Evolutionary conservation across 2,329 filamentous ascomycete species (phyloP), one percentile per base, ranked within the genome.

Genomic region (Trichoderma lentiforme): DNA sequence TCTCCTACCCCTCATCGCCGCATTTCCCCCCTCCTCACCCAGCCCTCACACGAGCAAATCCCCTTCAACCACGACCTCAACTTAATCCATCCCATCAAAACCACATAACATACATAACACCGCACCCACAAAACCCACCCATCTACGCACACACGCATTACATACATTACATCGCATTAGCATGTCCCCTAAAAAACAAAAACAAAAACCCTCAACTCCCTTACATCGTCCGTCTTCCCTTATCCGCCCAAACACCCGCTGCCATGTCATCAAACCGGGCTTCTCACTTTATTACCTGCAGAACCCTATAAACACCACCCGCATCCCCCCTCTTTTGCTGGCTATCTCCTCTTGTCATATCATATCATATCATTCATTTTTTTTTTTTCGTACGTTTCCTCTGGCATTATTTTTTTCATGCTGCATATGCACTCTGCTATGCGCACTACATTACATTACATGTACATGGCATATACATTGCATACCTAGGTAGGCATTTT

Each of bases 61-160:
- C 67, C 57, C 58, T 56, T 70, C 39, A 32, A 70, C 67, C 67
- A 70, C 67, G 67, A 53, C 36, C 58, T 63, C 67, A 21, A 53
- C 47, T 21, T 7, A 24, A 43, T n/a, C n/a, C n/a, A 51, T n/a
- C 43, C 18, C 43, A 51, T 61, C 28, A 24, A 24, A n/a, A 43
- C 34, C 34, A 36, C 34, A 56, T n/a, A 51, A 39, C 32, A 47
- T 26, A 24, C 43, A 66, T 39, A 58, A 18, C 11, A 56, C 28
- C 28, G 28, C 51, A 9, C 12, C 14, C 51, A 57, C 12, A 5
- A 5, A 18, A 30, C 8, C 28, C 21, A 56, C 30, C 63, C 63
- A 66, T 66, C 30, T 30, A 66, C 47, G 47, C 63, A 66, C 63
- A 56, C 30, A 36, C 63, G 21, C 63, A 65, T 53, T 34, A 24